Percentiles rank a stretch among this genome's conserved stretches.
phyloP scores from a whole-genome alignment of 2,329 filamentous ascomycete species.

The Colletotrichum zoysiae region DNA sequence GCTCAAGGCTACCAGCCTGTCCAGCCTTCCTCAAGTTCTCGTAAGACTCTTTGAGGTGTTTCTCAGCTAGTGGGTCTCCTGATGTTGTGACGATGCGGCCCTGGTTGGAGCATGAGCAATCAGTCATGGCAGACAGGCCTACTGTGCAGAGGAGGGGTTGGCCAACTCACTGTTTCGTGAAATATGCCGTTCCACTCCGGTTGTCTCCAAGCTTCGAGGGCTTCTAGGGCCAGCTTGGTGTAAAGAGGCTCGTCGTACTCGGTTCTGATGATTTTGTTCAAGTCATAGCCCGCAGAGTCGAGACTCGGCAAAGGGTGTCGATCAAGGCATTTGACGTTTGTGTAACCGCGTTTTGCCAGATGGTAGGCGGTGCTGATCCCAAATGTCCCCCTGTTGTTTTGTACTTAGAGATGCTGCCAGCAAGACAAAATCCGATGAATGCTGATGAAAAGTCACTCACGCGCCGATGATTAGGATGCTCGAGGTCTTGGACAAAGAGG shows the following conservation, averaged over 20 bases:
- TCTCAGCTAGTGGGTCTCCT: constrained; percentile 26
- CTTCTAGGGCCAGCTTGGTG: constrained; percentile 21
- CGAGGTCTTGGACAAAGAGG: constrained; percentile 9
- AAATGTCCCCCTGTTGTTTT: constrained; percentile 20
- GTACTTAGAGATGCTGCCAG: too few species aligned
- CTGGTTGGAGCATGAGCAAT: constrained; percentile 6
- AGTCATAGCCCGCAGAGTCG: constrained; percentile 41
- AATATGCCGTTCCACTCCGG: constrained; percentile 38
- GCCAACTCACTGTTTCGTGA: constrained; percentile 38
- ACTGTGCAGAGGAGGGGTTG: background rate
- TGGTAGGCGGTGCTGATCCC: constrained; percentile 37
- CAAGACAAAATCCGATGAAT: background rate
- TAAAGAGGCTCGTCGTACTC: constrained; percentile 38
- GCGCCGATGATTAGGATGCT: constrained; percentile 42
- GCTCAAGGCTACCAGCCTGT: constrained; percentile 11
- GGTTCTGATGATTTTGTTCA: constrained; percentile 38
- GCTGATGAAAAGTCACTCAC: constrained; percentile 13
- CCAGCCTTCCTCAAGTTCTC: constrained; percentile 32
- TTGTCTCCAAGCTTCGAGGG: constrained; percentile 38
- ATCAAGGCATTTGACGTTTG: constrained; percentile 40
- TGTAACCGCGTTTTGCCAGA: constrained; percentile 42
- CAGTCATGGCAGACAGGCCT: background rate
- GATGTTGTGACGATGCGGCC: constrained; percentile 39
- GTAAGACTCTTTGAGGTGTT: constrained; percentile 39
- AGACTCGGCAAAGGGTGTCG: constrained; percentile 33